Percentiles rank a stretch among this genome's conserved stretches.
phyloP scores from a whole-genome alignment of 1,139 yeast genomes.

The Saccharomyces hybrid region DNA sequence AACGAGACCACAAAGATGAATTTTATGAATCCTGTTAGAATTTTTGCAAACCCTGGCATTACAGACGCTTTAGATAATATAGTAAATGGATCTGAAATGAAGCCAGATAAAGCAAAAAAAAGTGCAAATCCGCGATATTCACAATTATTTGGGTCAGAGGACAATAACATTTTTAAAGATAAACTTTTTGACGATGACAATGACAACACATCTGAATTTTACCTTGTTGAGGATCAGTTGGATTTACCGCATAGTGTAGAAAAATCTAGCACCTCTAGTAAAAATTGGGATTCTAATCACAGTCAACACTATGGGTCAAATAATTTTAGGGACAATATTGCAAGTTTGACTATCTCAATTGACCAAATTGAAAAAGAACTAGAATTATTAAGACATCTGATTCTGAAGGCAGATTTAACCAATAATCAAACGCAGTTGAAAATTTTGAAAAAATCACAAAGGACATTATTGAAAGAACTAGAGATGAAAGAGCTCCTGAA shows the following conservation, averaged over 20 bases:
- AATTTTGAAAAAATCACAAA: slow-evolving; percentile 57
- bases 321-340: slow-evolving; percentile 10
- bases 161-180: slow-evolving; percentile 4
- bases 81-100: slow-evolving; percentile 9
- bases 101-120: not conserved
- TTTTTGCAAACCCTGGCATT: slow-evolving; percentile 17
- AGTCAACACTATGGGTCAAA: not conserved
- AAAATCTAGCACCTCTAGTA: not conserved
- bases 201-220: slow-evolving; percentile 5
- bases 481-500: slow-evolving; percentile 62
- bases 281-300: not conserved
- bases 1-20: slow-evolving; percentile 2
- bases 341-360: slow-evolving; percentile 48
- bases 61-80: slow-evolving; percentile 20
- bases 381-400: slow-evolving; percentile 54
- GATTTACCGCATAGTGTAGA: not conserved
- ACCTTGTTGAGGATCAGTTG: slow-evolving; percentile 7
- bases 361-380: slow-evolving; percentile 56
- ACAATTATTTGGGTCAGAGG: not conserved
- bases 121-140: not conserved
- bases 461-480: slow-evolving; percentile 62
- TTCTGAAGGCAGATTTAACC: slow-evolving; percentile 74
- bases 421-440: slow-evolving; percentile 64
- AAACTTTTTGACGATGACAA: slow-evolving; percentile 9
- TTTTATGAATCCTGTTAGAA: slow-evolving; percentile 7